Conservation (phyloP, 352 stramenopile genomes). For the Aphanomyces invadans region DNA sequence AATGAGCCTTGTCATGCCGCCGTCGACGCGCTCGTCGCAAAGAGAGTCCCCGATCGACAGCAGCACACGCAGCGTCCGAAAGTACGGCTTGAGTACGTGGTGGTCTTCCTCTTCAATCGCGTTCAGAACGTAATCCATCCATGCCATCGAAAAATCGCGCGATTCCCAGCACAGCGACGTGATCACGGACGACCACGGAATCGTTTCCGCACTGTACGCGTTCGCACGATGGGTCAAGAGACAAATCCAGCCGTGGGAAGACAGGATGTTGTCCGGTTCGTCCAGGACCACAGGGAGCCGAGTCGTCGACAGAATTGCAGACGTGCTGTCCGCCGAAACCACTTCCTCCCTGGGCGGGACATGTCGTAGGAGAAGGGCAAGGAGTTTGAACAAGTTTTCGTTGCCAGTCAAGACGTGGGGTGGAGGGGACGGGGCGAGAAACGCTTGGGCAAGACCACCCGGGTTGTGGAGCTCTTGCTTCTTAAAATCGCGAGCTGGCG, state of each 20-base stretch:
- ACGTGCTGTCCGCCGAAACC: neutral
- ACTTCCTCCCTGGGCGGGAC: neutral
- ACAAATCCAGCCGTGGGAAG: conserved; percentile 2
- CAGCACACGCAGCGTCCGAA: conserved; percentile 74
- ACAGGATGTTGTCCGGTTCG: conserved; percentile 63
- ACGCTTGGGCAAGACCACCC: neutral
- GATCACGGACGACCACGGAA: conserved; percentile 68
- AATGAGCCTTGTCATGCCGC: conserved; percentile 63
- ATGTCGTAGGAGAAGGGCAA: neutral
- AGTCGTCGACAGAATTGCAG: neutral
- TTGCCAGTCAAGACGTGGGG: neutral
- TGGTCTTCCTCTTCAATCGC: conserved; percentile 77
- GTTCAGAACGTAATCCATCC: conserved; percentile 56
- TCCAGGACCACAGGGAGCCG: conserved; percentile 31
- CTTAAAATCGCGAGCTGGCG: neutral
- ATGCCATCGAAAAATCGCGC: conserved; percentile 41
- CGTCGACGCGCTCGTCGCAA: conserved; percentile 44
- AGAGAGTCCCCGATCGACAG: conserved; percentile 73
- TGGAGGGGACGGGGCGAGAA: neutral
- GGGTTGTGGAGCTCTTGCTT: neutral
- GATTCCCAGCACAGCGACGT: conserved; percentile 76
- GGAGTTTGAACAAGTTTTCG: neutral
- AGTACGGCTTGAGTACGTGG: conserved; percentile 83
- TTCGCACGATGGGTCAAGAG: conserved; percentile 55
- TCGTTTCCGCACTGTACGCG: conserved; percentile 73